These are phyloP conservation scores for Solanum hybrid DNA, from an alignment of 305 asterid species.

Conservation along the genomic window DNA sequence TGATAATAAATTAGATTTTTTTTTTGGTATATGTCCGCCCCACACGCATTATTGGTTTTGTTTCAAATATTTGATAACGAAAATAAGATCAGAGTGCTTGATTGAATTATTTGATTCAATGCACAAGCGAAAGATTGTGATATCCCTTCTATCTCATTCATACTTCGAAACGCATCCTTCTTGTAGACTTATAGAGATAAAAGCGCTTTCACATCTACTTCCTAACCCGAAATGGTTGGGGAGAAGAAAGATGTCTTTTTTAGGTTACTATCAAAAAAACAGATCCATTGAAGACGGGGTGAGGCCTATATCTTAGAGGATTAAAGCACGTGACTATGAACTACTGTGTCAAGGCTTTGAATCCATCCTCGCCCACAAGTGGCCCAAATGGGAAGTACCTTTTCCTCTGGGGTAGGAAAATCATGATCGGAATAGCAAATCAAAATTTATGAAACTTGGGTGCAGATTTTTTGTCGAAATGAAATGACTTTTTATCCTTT, in stretches of 20 bases:
- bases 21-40: neutral
- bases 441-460: too few relatives aligned
- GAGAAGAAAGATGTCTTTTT: neutral
- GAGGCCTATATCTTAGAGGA: neutral
- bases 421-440: neutral
- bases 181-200: neutral
- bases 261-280: neutral
- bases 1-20: neutral
- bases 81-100: neutral
- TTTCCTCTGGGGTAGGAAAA: neutral
- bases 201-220: neutral
- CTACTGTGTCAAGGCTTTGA: neutral
- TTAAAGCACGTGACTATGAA: neutral
- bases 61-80: neutral
- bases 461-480: too few relatives aligned
- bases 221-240: neutral
- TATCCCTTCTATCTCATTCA: accelerated
- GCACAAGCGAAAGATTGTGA: neutral
- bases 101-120: neutral
- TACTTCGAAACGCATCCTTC: neutral
- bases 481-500: neutral
- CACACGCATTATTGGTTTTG: neutral
- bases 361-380: neutral
- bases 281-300: neutral
- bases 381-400: neutral